Base-by-base conservation (phyloP, 2,329 filamentous ascomycete genomes). In the Volutella citrinella region DNA sequence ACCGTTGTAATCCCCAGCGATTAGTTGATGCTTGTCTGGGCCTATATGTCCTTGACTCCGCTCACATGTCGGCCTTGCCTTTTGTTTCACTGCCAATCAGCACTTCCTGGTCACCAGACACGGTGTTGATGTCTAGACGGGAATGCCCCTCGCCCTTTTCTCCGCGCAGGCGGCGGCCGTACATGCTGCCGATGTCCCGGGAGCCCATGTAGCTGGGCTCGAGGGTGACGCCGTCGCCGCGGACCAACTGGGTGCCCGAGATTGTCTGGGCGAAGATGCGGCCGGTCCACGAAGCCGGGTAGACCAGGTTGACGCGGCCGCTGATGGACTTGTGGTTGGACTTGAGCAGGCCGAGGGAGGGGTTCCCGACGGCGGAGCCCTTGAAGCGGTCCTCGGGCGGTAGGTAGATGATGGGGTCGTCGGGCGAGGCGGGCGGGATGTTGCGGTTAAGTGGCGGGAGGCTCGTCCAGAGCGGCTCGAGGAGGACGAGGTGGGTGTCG, bases 201-300 rank as follows among this genome's bases (percentile, higher is more conserved):
- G 55, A 57, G 23, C 54, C 52, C 13, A 60, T 39, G 21, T 30
- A 44, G 3, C 60, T 56, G 5, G 57, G 56, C 51, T 57, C 59
- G 3, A 47, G 41, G 4, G 51, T 52, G 4, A 72, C 45, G 12
- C 60, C 71, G 24, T 65, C 57, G 11, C 74, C 74, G 14, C 32
- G 40, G 7, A 68, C 54, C 3, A 38, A 33, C 19, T 75, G 54
- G 9, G 35, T 43, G 4, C 72, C 72, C 16, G 63, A 63, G 12
- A 68, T 54, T 13, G 63, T 61, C 38, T 60, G 36, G 10, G 67
- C 62, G 9, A 41, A 41, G 20, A 76, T 52, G 14, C 45, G 43
- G 11, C 75, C 75, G 42, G 69, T 66, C 75, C 74, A 78, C 4
- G 63, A 56, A 15, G 47, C 48, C 1, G 75, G 74, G 43, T 74